Base-by-base conservation (phyloP, 164 flowering plant genomes). In the Tetracentron sinense region DNA sequence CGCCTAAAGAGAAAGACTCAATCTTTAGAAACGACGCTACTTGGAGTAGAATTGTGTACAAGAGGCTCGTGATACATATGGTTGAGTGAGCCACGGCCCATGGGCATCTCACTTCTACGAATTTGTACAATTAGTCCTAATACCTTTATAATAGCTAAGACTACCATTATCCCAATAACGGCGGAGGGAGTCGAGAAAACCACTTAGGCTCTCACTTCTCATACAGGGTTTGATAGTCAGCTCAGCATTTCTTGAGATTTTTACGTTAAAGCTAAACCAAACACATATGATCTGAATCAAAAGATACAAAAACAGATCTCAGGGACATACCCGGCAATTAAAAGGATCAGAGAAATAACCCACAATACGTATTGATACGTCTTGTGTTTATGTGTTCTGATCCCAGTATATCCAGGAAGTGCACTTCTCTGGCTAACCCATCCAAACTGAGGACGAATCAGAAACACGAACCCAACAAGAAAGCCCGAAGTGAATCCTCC, bases 371-470 rank as follows among this genome's bases (percentile, higher is more conserved):
- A 74, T 74, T 91, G 99, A 72, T 92, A 94, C 11, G 30, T 71
- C 83, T 85, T 92, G 82, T 77, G 84, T 59, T 82, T 88, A 22
- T 86, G 61, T 69, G 61, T 86, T 56, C 51, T 10, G 77, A 73
- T 5, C 4, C 75, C 11, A 47, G 70, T 15, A 69, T 76, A 30
- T 66, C 73, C 81, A 21, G 67, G 67, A 66, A 77, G 72, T 56
- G 72, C 58, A 66, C 75, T 74, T 77, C 78, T 82, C 72, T 78
- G 89, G 74, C 70, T 83, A 56, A 88, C 82, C 90, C 96, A 91
- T 69, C 87, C 91, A 78, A 77, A 89, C 66, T 94, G 99, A 23
- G 97, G 99, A 7, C 94, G 95, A 25, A 94, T 88, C 44, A 94
- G 78, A 66, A 94, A 82, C 63, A 94, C 88, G 69, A 94, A 94